Percentiles rank a stretch among this genome's conserved stretches.
These are phyloP conservation scores for Detonula confervacea DNA, from an alignment of 352 stramenopile genomes.

Conservation along the genomic window DNA sequence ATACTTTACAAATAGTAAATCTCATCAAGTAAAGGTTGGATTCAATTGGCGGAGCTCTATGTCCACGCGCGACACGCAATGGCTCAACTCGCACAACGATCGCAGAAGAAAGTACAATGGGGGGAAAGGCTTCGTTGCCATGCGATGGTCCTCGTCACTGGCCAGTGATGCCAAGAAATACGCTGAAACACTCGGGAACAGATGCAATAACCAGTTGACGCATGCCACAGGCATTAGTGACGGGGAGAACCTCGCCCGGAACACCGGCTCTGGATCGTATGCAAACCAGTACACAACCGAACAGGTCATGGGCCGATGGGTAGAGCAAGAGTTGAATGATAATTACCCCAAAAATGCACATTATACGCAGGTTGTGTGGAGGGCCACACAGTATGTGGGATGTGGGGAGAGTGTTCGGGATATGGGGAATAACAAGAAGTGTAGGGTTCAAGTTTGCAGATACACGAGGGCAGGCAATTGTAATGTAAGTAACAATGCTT, in stretches of 20 bases:
- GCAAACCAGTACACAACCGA: slow-evolving; percentile 1
- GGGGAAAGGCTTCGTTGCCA: slow-evolving; percentile 11
- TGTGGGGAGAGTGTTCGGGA: slow-evolving; percentile 20
- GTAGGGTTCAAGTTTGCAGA: slow-evolving; percentile 38
- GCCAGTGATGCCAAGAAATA: slow-evolving; percentile 4
- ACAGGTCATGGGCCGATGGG: slow-evolving; percentile 38
- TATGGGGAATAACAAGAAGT: slow-evolving; percentile 6
- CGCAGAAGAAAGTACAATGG: slow-evolving; percentile 22
- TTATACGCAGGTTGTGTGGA: slow-evolving; percentile 38
- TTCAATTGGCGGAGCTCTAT: slow-evolving; percentile 27
- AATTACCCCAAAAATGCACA: slow-evolving; percentile 17
- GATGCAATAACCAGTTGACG: neutral
- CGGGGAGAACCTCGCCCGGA: slow-evolving; percentile 41
- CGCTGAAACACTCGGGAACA: slow-evolving; percentile 1
- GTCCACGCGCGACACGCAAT: slow-evolving; percentile 20
- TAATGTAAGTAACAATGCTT: slow-evolving; percentile 31
- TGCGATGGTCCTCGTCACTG: slow-evolving; percentile 24
- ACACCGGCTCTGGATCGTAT: slow-evolving; percentile 1
- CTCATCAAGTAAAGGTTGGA: slow-evolving; percentile 25
- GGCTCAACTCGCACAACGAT: slow-evolving; percentile 28
- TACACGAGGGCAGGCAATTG: slow-evolving; percentile 42
- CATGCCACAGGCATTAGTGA: slow-evolving; percentile 10
- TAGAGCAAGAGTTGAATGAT: slow-evolving; percentile 15
- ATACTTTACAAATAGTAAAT: slow-evolving; percentile 30
- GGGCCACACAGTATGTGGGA: slow-evolving; percentile 29